Evolutionary conservation across 306 rosid genomes (phyloP), one percentile per base, ranked within the genome.

Genomic region (Herpetospermum pedunculosum): DNA sequence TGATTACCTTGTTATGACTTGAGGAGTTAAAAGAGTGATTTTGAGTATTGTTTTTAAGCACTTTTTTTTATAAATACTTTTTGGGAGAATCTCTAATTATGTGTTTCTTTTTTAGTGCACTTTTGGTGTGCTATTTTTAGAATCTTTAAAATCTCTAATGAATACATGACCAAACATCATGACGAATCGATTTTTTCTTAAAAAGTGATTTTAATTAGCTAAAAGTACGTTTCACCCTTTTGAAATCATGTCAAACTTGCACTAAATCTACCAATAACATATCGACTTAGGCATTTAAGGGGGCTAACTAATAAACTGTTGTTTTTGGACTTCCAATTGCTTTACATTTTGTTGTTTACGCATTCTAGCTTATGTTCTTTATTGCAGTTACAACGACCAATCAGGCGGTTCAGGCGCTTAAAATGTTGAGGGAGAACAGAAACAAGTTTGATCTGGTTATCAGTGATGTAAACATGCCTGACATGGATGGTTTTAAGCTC

Each of bases 401-500:
- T 30, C 80, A 86, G 69, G 83, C 98, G 12, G 74, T 77, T 53
- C 72, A 80, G 82, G 98, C 98, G 2, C 78, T 92, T 58, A 77
- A 81, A 53, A 78, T 90, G 87, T 75, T 90, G 80, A 87, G 96
- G 82, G 85, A 88, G 59, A 87, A 86, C 73, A 82, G 78, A 80
- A 49, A 88, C 46, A 79, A 30, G 83, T 92, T 85, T 87, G 96
- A 90, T 76, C 83, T 92, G 3, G 90, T 90, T 77, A 92, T 92
- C 5, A 88, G 91, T 57, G 98, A 92, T 68, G 96, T 92, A 0
- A 85, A 84, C 28, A 92, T 92, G 96, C 96, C 96, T 6, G 96
- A 85, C 76, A 90, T 92, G 87, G 96, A 92, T 81, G 98, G 98
- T 52, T 92, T 92, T 73, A 83, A 88, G 90, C 92, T 92, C 25